These are phyloP conservation scores for Didymella arachidicola DNA, from an alignment of 2,329 filamentous ascomycete genomes.

Conservation along the genomic window DNA sequence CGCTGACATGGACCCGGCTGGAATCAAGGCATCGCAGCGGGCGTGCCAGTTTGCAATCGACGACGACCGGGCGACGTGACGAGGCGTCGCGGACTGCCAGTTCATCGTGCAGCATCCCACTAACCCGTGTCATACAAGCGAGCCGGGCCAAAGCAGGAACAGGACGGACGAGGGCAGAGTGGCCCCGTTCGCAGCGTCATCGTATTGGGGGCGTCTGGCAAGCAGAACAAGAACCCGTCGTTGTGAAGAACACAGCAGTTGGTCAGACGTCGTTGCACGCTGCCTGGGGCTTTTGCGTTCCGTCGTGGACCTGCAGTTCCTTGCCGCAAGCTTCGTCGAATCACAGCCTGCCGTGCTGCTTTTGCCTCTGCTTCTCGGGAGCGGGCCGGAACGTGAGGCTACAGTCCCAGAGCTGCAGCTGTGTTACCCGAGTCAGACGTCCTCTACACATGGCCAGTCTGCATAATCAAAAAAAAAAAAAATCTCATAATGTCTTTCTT, in stretches of 20 bases:
- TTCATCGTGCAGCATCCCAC: slow-evolving; percentile 22
- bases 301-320: slow-evolving; percentile 15
- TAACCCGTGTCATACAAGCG: slow-evolving; percentile 23
- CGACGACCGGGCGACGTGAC: slow-evolving; percentile 18
- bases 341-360: slow-evolving; percentile 14
- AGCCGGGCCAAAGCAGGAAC: slow-evolving; percentile 23
- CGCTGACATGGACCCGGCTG: slow-evolving; percentile 3
- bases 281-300: slow-evolving; percentile 12
- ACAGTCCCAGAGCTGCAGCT: slow-evolving; percentile 16
- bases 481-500: background rate
- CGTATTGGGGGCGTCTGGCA: slow-evolving; percentile 4
- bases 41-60: slow-evolving; percentile 4
- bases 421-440: slow-evolving; percentile 5
- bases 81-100: slow-evolving; percentile 15
- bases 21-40: slow-evolving; percentile 19
- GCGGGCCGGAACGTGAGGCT: slow-evolving; percentile 19
- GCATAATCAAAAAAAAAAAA: background rate
- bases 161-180: slow-evolving; percentile 4
- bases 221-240: background rate
- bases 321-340: slow-evolving; percentile 17
- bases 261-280: slow-evolving; percentile 7
- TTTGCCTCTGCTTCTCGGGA: slow-evolving; percentile 14
- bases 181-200: slow-evolving; percentile 14
- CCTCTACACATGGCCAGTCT: background rate
- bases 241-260: slow-evolving; percentile 4